Evolutionary conservation across 129 eudicot genomes (phyloP).

Genomic region (Tagetes patula): DNA sequence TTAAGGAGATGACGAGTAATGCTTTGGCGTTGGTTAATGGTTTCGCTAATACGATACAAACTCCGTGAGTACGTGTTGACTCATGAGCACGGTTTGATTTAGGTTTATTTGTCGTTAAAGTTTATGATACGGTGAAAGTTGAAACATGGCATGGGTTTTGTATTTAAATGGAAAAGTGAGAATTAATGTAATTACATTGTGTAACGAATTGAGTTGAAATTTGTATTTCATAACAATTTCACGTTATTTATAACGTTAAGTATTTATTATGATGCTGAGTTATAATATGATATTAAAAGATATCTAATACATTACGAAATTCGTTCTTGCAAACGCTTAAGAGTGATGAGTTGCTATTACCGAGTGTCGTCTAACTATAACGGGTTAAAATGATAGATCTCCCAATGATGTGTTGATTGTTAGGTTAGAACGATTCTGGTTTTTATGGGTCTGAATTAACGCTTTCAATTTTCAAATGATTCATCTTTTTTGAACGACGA

Average conservation of each 20-base stretch:
- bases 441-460: no score
- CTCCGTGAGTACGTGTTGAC: constrained; percentile 31
- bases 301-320: no score
- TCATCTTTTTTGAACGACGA: no score
- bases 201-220: not conserved
- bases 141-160: not conserved
- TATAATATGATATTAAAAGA: no score
- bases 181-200: not conserved
- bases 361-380: no score
- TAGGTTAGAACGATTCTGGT: no score
- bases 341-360: not conserved
- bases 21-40: constrained; percentile 83
- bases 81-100: not conserved
- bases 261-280: not conserved
- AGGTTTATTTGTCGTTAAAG: not conserved
- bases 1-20: constrained; percentile 73
- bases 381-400: no score
- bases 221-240: no score
- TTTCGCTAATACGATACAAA: constrained; percentile 36
- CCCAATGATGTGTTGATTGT: no score
- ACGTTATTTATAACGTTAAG: no score
- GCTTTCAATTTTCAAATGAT: no score
- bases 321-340: not conserved
- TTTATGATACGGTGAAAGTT: not conserved
- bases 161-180: not conserved